phyloP scores from a whole-genome alignment of 495 filamentous ascomycete species.

The Neurospora tetrasperma region DNA sequence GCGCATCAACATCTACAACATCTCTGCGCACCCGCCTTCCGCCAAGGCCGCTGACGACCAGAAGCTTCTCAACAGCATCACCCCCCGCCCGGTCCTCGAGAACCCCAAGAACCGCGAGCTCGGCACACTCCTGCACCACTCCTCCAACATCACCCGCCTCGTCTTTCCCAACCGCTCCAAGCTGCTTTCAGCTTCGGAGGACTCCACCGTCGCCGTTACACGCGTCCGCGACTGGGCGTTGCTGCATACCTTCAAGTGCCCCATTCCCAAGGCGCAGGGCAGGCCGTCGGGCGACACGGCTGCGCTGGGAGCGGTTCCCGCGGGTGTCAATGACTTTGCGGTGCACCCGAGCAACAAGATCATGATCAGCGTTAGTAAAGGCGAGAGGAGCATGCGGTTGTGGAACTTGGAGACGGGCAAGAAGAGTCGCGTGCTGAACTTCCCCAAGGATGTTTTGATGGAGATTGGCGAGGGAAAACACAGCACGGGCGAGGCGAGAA shows the following conservation, averaged over 20 bases:
- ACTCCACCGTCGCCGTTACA: conserved; percentile 79
- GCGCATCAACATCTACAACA: conserved; percentile 85
- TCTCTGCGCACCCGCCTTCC: conserved; percentile 62
- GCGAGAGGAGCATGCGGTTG: conserved; percentile 81
- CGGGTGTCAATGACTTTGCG: conserved; percentile 91
- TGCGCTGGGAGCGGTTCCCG: conserved; percentile 66
- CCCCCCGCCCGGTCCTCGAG: conserved; percentile 59
- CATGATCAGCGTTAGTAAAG: conserved; percentile 80
- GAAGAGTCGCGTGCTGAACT: conserved; percentile 86
- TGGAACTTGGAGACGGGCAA: conserved; percentile 97
- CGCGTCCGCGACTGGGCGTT: conserved; percentile 83
- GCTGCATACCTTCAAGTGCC: conserved; percentile 82
- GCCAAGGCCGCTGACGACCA: conserved; percentile 28
- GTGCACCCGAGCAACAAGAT: conserved; percentile 94
- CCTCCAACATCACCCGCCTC: conserved; percentile 64
- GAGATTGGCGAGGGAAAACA: conserved; percentile 66
- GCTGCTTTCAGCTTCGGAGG: conserved; percentile 71
- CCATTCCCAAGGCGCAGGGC: conserved; percentile 70
- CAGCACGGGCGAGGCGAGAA: conserved; percentile 71
- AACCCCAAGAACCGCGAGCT: conserved; percentile 82
- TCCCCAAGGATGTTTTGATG: conserved; percentile 54
- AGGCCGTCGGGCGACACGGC: conserved; percentile 87
- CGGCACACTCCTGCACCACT: conserved; percentile 78
- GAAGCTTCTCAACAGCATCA: conserved; percentile 47
- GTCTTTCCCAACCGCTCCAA: conserved; percentile 80